Conservation (phyloP, 2,329 filamentous ascomycete genomes). For the Fusarium penzigii region DNA sequence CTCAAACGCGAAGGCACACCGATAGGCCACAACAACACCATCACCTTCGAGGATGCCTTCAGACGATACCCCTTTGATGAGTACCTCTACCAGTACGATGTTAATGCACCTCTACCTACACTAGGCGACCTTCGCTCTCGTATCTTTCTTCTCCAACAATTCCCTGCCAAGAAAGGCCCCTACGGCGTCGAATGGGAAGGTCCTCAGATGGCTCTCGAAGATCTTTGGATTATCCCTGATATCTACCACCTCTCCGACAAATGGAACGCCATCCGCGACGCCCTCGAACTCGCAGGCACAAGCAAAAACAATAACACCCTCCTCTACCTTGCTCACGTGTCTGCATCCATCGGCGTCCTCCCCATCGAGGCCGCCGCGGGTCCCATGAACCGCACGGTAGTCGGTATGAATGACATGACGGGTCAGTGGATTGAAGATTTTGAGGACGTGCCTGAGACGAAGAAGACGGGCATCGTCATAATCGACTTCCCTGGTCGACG, state of each 20-base stretch:
- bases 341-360: conserved; percentile 48
- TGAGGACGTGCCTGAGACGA: conserved; percentile 25
- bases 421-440: conserved; percentile 44
- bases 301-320: conserved; percentile 35
- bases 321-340: conserved; percentile 49
- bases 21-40: conserved; percentile 35
- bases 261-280: conserved; percentile 45
- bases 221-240: conserved; percentile 47
- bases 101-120: conserved; percentile 39
- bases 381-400: conserved; percentile 40
- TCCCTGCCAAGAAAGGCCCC: conserved; percentile 33
- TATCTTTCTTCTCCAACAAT: conserved; percentile 51
- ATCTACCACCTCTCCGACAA: conserved; percentile 46
- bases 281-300: conserved; percentile 40
- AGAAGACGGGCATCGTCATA: conserved; percentile 47
- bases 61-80: conserved; percentile 39
- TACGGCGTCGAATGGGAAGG: conserved; percentile 50
- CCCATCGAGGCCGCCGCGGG: conserved; percentile 53
- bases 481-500: conserved; percentile 49
- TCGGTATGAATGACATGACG: conserved; percentile 53
- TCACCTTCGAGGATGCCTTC: conserved; percentile 49
- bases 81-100: conserved; percentile 40
- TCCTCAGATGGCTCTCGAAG: conserved; percentile 47
- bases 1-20: conserved; percentile 49
- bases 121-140: conserved; percentile 48